phyloP scores from a whole-genome alignment of 441 rosid species.

The Adansonia madagascariensis region DNA sequence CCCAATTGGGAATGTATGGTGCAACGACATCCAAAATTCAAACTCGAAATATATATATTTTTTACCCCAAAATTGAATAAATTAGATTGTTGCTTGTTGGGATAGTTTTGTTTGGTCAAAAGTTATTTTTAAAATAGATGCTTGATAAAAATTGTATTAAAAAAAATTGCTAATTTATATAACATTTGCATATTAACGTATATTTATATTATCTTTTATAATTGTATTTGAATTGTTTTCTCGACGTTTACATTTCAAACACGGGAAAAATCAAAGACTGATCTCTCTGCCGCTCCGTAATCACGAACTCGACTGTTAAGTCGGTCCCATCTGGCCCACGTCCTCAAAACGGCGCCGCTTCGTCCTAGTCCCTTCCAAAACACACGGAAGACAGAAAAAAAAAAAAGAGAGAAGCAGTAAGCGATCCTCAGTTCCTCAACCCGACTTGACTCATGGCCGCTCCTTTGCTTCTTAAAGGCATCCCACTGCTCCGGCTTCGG shows the following conservation, averaged over 20 bases:
- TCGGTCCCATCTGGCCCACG: neutral
- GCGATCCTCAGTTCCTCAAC: neutral
- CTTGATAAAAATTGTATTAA: no score
- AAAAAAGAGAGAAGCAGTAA: no score
- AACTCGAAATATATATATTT: neutral
- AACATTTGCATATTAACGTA: no score
- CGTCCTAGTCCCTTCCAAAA: neutral
- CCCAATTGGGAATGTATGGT: neutral
- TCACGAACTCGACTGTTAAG: neutral
- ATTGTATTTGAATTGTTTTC: no score
- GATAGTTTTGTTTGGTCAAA: no score
- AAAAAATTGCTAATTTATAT: no score
- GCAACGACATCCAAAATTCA: neutral
- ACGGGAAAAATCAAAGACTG: neutral
- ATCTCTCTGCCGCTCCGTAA: neutral
- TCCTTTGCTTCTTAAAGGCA: conserved; percentile 37
- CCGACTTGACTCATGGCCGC: conserved; percentile 38
- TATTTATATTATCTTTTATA: no score
- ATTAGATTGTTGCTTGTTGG: neutral
- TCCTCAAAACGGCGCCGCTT: neutral
- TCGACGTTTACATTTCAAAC: neutral
- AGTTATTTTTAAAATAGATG: no score
- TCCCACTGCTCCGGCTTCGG: conserved; percentile 42
- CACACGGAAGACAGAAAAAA: no score
- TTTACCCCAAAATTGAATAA: neutral